A percentile compares a stretch with the other conserved stretches of the same genome.
Conservation (phyloP, 2,329 filamentous ascomycete species). For the Paecilomyces variotii region DNA sequence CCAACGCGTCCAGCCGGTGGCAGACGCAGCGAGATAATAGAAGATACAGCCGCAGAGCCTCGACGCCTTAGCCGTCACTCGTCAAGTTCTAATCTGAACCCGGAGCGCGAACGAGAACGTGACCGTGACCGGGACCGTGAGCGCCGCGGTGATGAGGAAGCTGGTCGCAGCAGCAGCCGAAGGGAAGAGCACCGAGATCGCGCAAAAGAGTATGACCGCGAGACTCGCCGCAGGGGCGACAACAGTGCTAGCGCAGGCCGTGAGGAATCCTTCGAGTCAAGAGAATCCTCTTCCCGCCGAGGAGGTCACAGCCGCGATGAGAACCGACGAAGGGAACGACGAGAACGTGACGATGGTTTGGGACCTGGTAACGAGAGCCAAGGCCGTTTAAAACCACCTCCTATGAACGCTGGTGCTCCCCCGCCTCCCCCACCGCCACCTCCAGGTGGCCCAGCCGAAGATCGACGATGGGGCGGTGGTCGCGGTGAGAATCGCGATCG, state of each 20-base stretch:
- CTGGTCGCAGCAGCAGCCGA: slow-evolving; percentile 19
- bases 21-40: slow-evolving; percentile 25
- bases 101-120: slow-evolving; percentile 19
- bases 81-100: slow-evolving; percentile 12
- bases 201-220: slow-evolving; percentile 22
- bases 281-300: slow-evolving; percentile 23
- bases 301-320: slow-evolving; percentile 24
- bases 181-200: slow-evolving; percentile 32
- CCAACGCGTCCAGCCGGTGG: slow-evolving; percentile 18
- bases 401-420: neutral
- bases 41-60: slow-evolving; percentile 25
- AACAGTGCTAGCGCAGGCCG: slow-evolving; percentile 13
- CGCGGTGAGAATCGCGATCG: neutral
- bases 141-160: slow-evolving; percentile 21
- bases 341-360: slow-evolving; percentile 27
- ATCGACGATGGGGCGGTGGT: neutral
- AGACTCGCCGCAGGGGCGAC: slow-evolving; percentile 27
- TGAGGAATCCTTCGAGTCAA: slow-evolving; percentile 19
- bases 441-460: neutral
- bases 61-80: slow-evolving; percentile 24
- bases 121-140: slow-evolving; percentile 25
- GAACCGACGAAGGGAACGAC: slow-evolving; percentile 25
- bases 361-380: slow-evolving; percentile 20
- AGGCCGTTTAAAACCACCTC: slow-evolving; percentile 19
- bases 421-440: neutral